A percentile compares a stretch with the other conserved stretches of the same genome.
Evolutionary conservation across 23 red algal genomes (phyloP).

Genomic region (Pyropia yezoensis): DNA sequence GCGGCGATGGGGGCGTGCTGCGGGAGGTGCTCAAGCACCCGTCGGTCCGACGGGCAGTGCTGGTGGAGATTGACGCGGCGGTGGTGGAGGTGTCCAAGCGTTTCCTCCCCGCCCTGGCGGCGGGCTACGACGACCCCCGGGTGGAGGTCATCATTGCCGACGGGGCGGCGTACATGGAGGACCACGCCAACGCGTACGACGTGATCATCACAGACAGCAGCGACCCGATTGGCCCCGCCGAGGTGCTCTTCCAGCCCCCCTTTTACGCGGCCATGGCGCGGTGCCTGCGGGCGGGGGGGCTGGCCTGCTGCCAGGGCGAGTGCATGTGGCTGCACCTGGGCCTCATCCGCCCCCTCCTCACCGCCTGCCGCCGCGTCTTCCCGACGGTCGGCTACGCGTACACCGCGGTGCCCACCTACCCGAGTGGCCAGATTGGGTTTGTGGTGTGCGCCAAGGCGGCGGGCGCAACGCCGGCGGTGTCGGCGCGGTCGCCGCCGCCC

Average conservation of each 20-base stretch:
- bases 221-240: constrained; percentile 88
- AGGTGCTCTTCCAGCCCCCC: constrained; percentile 53
- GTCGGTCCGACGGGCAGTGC: constrained; percentile 39
- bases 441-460: constrained; percentile 46
- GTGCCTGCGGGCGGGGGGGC: constrained; percentile 46
- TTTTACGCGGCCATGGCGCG: constrained; percentile 59
- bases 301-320: constrained; percentile 72
- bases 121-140: constrained; percentile 26
- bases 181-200: constrained; percentile 39
- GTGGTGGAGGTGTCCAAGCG: constrained; percentile 62
- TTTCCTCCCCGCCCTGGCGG: constrained; percentile 48
- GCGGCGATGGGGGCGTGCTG: constrained; percentile 92
- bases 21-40: constrained; percentile 88
- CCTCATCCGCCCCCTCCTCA: constrained; percentile 46
- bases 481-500: constrained; percentile 29
- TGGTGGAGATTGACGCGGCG: constrained; percentile 86
- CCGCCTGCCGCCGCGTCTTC: constrained; percentile 53
- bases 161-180: constrained; percentile 62
- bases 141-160: constrained; percentile 51
- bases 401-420: constrained; percentile 86
- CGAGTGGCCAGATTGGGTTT: constrained; percentile 87
- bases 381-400: constrained; percentile 72
- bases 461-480: constrained; percentile 5
- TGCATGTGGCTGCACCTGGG: constrained; percentile 92
- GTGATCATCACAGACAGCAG: constrained; percentile 93